Evolutionary conservation across 2,329 filamentous ascomycete species (phyloP).

Genomic region (Clarireedia sp.): DNA sequence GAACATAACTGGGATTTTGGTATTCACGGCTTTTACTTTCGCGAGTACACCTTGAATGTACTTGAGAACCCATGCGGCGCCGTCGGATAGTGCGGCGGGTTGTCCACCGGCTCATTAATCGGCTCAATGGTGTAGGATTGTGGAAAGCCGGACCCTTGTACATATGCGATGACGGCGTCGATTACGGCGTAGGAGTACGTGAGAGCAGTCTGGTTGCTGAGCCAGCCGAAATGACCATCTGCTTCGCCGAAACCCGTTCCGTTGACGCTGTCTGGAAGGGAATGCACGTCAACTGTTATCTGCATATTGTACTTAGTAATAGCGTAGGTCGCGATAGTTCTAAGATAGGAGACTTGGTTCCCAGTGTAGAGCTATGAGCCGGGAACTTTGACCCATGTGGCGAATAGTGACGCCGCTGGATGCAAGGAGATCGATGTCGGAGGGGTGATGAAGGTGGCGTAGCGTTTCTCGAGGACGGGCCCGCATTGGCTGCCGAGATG

Average conservation of each 20-base stretch:
- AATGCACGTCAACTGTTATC: conserved; percentile 36
- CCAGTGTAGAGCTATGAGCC: conserved; percentile 29
- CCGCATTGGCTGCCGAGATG: conserved; percentile 27
- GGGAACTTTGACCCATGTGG: conserved; percentile 32
- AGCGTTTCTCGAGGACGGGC: conserved; percentile 26
- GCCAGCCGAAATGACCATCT: conserved; percentile 29
- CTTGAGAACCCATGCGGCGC: conserved; percentile 28
- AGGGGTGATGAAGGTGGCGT: conserved; percentile 27
- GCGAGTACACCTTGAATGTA: conserved; percentile 29
- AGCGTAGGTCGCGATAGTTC: conserved; percentile 30
- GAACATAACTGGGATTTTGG: conserved; percentile 29
- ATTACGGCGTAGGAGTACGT: conserved; percentile 29
- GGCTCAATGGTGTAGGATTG: conserved; percentile 31
- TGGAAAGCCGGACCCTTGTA: conserved; percentile 24
- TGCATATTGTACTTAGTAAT: conserved; percentile 34
- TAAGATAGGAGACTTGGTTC: conserved; percentile 28
- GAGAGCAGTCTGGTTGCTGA: conserved; percentile 30
- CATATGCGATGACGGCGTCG: conserved; percentile 29
- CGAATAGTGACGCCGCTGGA: conserved; percentile 30
- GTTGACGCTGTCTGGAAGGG: conserved; percentile 33
- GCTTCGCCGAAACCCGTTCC: conserved; percentile 29
- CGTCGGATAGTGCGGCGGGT: conserved; percentile 28
- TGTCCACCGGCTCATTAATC: conserved; percentile 33
- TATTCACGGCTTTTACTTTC: conserved; percentile 22
- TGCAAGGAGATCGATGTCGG: conserved; percentile 27